These are phyloP conservation scores for Penicillium sp. DNA, from an alignment of 2,329 filamentous ascomycete genomes.

Conservation along the genomic window DNA sequence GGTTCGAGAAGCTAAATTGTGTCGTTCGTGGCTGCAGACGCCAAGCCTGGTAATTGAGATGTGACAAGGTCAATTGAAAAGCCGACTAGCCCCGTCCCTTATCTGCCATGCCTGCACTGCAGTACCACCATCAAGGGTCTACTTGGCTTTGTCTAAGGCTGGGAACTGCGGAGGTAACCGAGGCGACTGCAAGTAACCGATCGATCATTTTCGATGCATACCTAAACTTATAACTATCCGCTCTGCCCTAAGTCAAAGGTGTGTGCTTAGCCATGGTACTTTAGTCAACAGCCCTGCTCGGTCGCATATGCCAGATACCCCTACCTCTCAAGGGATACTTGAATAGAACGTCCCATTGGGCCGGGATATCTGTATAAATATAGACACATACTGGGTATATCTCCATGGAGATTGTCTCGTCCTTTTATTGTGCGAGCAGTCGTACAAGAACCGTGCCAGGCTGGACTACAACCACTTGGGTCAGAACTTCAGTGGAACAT, in stretches of 20 bases:
- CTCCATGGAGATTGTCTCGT: neutral
- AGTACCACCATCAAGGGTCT: neutral
- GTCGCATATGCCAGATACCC: neutral
- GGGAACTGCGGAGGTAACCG: neutral
- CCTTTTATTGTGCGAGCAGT: neutral
- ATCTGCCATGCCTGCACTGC: neutral
- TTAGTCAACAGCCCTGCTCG: neutral
- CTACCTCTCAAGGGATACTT: neutral
- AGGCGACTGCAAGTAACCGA: neutral
- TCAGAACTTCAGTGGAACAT: neutral
- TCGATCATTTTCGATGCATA: neutral
- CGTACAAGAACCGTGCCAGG: neutral
- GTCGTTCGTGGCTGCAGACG: slow-evolving; percentile 5
- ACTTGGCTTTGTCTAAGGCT: neutral
- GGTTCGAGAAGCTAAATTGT: neutral
- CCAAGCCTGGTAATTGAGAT: neutral
- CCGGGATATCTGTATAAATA: neutral
- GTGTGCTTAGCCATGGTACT: neutral
- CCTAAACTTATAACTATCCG: neutral
- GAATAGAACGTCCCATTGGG: neutral
- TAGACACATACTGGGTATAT: neutral
- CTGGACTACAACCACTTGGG: neutral
- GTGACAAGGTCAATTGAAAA: neutral
- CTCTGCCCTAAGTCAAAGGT: neutral
- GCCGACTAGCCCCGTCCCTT: neutral